Conservation (phyloP, 2,329 filamentous ascomycete species). For the Xylariaceae sp. region DNA sequence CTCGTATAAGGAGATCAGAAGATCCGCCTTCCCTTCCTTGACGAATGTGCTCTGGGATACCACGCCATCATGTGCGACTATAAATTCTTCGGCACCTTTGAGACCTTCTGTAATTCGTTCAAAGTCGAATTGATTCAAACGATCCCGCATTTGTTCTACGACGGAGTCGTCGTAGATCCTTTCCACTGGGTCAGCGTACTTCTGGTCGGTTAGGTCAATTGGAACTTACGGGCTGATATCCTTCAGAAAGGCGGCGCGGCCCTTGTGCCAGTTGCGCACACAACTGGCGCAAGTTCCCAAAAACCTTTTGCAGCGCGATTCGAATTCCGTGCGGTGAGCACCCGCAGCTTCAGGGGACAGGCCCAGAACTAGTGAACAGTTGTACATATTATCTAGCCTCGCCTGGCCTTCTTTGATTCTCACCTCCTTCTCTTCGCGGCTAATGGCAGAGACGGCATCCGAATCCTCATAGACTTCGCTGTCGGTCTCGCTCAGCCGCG, state of each 20-base stretch:
- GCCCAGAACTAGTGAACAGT: constrained; percentile 65
- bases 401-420: constrained; percentile 52
- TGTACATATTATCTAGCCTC: constrained; percentile 60
- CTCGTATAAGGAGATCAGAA: constrained; percentile 81
- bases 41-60: constrained; percentile 41
- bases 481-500: constrained; percentile 60
- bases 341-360: constrained; percentile 58
- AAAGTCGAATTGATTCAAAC: constrained; percentile 59
- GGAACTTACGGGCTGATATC: constrained; percentile 54
- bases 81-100: constrained; percentile 50
- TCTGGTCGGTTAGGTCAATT: not conserved
- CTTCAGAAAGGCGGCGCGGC: constrained; percentile 59
- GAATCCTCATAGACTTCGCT: constrained; percentile 59
- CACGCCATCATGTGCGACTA: constrained; percentile 40
- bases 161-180: constrained; percentile 45
- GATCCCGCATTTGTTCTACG: constrained; percentile 48
- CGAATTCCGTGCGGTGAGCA: constrained; percentile 58
- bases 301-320: constrained; percentile 51
- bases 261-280: constrained; percentile 69
- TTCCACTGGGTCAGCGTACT: constrained; percentile 11
- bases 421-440: constrained; percentile 46
- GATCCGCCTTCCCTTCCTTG: constrained; percentile 47
- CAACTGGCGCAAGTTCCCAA: constrained; percentile 65
- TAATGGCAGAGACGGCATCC: constrained; percentile 44
- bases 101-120: constrained; percentile 58